Base-by-base conservation (phyloP, 768 basidiomycete genomes). In the Boletus vermiculosoides region DNA sequence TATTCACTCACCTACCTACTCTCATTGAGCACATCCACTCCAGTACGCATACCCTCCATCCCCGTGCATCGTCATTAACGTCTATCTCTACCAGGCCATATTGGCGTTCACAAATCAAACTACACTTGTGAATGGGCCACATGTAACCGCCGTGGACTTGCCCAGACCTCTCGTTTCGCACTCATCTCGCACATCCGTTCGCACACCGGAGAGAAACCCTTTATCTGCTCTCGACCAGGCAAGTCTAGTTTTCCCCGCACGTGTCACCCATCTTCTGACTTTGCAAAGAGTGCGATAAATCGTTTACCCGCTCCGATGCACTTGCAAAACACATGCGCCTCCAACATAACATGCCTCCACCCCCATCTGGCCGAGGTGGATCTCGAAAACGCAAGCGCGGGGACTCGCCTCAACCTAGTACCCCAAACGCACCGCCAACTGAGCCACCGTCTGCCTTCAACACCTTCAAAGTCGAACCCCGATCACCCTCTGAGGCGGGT, bases 161-260 rank as follows among this genome's bases (percentile, higher is more conserved):
- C 88, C 1, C 94, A 97, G 69, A 91, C 90, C 0, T 92, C 90
- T 5, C 83, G 92, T 25, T 96, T 94, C 62, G 92, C 94, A 6
- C 82, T 98, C 46, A 86, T 94, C 55, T 91, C 92, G 5, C 94
- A 98, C 69, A 83, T 94, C 47, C 84, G 94, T 33, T 91, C 89
- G 12, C 94, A 98, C 69, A 96, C 94, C 0, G 94, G 94, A 51
- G 94, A 98, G 73, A 94, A 94, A 66, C 94, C 94, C 0, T 97
- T 94, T 67, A 85, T 82, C 23, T 98, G 94, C 68, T 73, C 84
- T 12, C 77, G 83, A 56, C 86, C 91, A 67, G 93, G 94, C 90
- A 57, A 63, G 86, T 70, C 39, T 37, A 23, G 12, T 8, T n/a
- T 45, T 37, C 23, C 22, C 15, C 31, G 52, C 6, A 20, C n/a